A percentile compares a stretch with the other conserved stretches of the same genome.
Evolutionary conservation across 306 rosid genomes (phyloP).

Genomic region (Cucumis cinereus): DNA sequence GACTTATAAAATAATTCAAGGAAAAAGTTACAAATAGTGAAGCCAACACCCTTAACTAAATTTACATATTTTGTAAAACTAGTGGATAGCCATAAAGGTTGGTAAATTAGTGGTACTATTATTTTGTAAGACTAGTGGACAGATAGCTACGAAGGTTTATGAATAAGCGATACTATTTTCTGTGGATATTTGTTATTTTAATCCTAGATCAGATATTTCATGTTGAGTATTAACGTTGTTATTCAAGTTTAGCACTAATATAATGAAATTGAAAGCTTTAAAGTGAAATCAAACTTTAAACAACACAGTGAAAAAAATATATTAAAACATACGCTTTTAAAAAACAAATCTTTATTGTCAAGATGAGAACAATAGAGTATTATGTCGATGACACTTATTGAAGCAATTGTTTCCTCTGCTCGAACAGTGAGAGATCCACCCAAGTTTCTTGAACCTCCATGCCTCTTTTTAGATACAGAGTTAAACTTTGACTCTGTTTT

Average conservation of each 20-base stretch:
- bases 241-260: neutral
- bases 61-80: neutral
- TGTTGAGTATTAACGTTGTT: too few relatives aligned
- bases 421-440: constrained; percentile 43
- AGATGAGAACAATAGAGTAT: constrained; percentile 51
- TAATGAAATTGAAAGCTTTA: too few relatives aligned
- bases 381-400: constrained; percentile 55
- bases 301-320: neutral
- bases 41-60: neutral
- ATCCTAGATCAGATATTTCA: too few relatives aligned
- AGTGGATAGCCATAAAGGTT: too few relatives aligned
- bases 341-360: constrained; percentile 66
- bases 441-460: constrained; percentile 21
- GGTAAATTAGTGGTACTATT: too few relatives aligned
- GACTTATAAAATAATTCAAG: neutral
- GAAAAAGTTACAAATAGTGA: neutral
- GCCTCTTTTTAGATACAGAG: constrained; percentile 35
- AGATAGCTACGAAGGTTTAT: too few relatives aligned
- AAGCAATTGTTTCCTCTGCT: constrained; percentile 63
- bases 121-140: too few relatives aligned
- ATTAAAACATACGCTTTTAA: constrained; percentile 45
- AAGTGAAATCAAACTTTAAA: neutral
- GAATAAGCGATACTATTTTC: too few relatives aligned
- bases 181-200: too few relatives aligned
- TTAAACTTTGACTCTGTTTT: constrained; percentile 35